A percentile compares a stretch with the other conserved stretches of the same genome.
Conservation (phyloP, 192 early-diverging fungal species). For the Spizellomyces sp. region DNA sequence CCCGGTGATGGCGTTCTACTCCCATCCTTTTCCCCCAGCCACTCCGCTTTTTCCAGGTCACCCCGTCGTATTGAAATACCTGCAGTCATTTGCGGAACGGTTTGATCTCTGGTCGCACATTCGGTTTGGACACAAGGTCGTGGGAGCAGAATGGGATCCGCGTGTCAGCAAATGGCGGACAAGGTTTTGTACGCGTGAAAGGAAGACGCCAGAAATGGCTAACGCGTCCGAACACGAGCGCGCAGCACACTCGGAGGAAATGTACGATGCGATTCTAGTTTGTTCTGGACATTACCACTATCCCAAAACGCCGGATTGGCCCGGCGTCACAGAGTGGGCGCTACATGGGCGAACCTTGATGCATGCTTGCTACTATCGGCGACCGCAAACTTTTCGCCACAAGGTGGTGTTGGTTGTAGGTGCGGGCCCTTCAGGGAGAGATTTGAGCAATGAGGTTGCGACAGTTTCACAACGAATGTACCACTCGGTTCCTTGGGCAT, state of each 20-base stretch:
- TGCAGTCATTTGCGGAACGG: slow-evolving; percentile 6
- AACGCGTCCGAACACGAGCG: neutral
- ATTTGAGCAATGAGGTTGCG: slow-evolving; percentile 89
- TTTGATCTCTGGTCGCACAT: neutral
- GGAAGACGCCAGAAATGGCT: neutral
- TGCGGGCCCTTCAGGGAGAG: slow-evolving; percentile 83
- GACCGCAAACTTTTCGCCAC: slow-evolving; percentile 91
- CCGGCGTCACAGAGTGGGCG: slow-evolving; percentile 4
- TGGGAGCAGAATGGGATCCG: neutral
- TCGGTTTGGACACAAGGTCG: slow-evolving; percentile 11
- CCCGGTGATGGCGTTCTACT: slow-evolving; percentile 22
- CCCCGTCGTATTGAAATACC: slow-evolving; percentile 17
- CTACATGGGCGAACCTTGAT: neutral
- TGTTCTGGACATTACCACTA: slow-evolving; percentile 33
- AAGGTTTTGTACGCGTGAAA: neutral
- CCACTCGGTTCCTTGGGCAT: neutral
- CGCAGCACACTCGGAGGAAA: neutral
- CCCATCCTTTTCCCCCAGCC: slow-evolving; percentile 17
- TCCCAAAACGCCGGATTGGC: slow-evolving; percentile 13
- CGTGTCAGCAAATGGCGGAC: slow-evolving; percentile 1
- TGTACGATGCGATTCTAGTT: slow-evolving; percentile 5
- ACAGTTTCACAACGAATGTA: slow-evolving; percentile 76
- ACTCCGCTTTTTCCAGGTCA: slow-evolving; percentile 29
- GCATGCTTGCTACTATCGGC: slow-evolving; percentile 62
- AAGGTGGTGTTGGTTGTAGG: slow-evolving; percentile 98